Percentiles rank a stretch among this genome's conserved stretches.
Evolutionary conservation across 768 basidiomycete species (phyloP).

Genomic region (Mycena maculata): DNA sequence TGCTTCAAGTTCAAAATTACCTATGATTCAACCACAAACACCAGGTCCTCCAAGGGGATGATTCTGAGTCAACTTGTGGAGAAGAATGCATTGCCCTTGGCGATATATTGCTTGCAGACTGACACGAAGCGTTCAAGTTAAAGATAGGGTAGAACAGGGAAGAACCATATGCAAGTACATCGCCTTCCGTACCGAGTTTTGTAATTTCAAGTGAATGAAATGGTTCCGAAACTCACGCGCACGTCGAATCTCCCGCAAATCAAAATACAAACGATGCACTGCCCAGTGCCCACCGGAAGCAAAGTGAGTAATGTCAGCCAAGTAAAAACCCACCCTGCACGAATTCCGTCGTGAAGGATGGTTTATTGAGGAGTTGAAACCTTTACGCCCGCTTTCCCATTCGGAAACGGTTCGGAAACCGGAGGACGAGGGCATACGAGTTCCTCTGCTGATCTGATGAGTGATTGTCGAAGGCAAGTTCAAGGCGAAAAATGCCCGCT

Average conservation of each 20-base stretch:
- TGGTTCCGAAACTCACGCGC: too few species aligned
- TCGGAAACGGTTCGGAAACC: too few species aligned
- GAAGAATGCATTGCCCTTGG: background rate
- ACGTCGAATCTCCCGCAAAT: too few species aligned
- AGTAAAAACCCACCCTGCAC: background rate
- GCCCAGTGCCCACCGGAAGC: background rate
- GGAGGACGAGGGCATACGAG: background rate
- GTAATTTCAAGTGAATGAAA: too few species aligned
- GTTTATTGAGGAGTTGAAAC: conserved; percentile 16
- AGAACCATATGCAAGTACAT: too few species aligned
- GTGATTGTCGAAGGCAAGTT: conserved; percentile 11
- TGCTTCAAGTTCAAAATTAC: background rate
- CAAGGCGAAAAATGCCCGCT: conserved; percentile 20
- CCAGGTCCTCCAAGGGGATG: conserved; percentile 14
- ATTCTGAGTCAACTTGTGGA: background rate
- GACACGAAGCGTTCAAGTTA: background rate
- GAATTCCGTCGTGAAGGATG: conserved; percentile 13
- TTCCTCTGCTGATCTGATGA: conserved; percentile 1
- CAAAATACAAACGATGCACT: background rate
- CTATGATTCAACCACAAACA: conserved; percentile 5
- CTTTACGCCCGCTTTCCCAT: background rate
- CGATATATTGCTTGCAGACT: background rate
- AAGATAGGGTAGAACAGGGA: background rate
- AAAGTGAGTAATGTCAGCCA: background rate
- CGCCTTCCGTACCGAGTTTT: too few species aligned